Base-by-base conservation (phyloP, 108 stramenopile species). In the Skeletonema grethae region DNA sequence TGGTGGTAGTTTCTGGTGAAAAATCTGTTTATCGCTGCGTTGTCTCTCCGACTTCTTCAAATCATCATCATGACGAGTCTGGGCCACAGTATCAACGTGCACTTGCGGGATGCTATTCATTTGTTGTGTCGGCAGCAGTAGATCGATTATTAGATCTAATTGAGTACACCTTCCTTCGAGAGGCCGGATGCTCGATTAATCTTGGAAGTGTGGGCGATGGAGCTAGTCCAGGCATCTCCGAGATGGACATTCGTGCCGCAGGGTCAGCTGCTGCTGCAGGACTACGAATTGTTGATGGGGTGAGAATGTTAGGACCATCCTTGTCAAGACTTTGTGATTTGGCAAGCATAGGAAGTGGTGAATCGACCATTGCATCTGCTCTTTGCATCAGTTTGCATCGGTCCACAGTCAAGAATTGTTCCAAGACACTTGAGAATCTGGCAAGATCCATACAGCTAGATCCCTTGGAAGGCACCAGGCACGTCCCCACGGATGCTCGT, bases 221-320 rank as follows among this genome's bases (percentile, higher is more conserved):
- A 8, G 61, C 74, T 10, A 84, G 86, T 5, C 20, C 39, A 10
- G 75, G 66, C 11, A 70, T 72, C 5, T 61, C 32, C 15, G 71
- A 66, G 10, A 65, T 94, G 53, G 82, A 86, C 13, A 89, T 95
- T 18, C 77, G 85, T 1, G 65, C 78, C 20, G 80, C 88, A 0
- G 89, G 87, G 8, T 86, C 90, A 6, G 90, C 90, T 7, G 93
- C 93, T 10, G 89, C 88, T 16, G 90, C 89, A 31, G 93, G 93
- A 46, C 69, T 95, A 61, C 76, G 93, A 46, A 92, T 95, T 66
- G 67, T 95, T 12, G 93, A 95, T 73, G 93, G 90, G 22, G 93
- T 95, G 8, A 83, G 93, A 35, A 95, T 95, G 90, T 72, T 95
- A 16, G 93, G 93, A 7, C 93, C 93, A 0, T 92, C 93, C n/a